Conservation (phyloP, 2,329 filamentous ascomycete species). For the Cytospora paraplurivora region DNA sequence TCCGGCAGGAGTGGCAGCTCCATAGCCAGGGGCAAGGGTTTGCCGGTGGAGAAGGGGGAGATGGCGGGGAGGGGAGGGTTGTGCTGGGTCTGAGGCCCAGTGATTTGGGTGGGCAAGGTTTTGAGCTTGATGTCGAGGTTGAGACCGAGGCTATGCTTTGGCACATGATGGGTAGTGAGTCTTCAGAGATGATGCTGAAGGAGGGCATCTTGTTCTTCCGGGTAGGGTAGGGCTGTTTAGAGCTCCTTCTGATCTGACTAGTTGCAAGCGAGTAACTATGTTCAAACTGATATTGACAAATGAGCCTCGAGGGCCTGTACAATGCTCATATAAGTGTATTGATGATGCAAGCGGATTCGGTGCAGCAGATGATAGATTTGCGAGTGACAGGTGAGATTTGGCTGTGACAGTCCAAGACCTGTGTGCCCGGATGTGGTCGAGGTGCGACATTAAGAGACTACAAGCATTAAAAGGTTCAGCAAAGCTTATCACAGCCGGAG, state of each 20-base stretch:
- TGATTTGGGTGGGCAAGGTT: not conserved
- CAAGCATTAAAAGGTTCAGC: not conserved
- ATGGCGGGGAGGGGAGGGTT: slow-evolving; percentile 10
- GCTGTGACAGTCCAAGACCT: not conserved
- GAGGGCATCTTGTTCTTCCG: not conserved
- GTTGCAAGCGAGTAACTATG: not conserved
- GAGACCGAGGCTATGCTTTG: not conserved
- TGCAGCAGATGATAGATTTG: not conserved
- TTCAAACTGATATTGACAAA: not conserved
- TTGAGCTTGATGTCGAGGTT: not conserved
- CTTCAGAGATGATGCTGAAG: not conserved
- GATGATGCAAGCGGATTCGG: not conserved
- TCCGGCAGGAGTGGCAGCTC: slow-evolving; percentile 39
- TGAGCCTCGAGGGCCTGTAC: not conserved
- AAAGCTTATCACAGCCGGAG: not conserved
- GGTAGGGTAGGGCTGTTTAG: too few relatives aligned
- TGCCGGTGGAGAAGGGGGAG: not conserved
- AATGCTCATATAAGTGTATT: not conserved
- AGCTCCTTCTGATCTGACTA: not conserved
- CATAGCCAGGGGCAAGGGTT: slow-evolving; percentile 37
- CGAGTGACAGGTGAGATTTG: not conserved
- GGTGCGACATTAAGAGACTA: not conserved
- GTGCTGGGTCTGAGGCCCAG: not conserved
- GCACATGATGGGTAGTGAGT: not conserved
- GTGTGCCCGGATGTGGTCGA: too few relatives aligned